Evolutionary conservation across 1,284 basidiomycete genomes (phyloP).

Genomic region (Trichosporon ovoides): DNA sequence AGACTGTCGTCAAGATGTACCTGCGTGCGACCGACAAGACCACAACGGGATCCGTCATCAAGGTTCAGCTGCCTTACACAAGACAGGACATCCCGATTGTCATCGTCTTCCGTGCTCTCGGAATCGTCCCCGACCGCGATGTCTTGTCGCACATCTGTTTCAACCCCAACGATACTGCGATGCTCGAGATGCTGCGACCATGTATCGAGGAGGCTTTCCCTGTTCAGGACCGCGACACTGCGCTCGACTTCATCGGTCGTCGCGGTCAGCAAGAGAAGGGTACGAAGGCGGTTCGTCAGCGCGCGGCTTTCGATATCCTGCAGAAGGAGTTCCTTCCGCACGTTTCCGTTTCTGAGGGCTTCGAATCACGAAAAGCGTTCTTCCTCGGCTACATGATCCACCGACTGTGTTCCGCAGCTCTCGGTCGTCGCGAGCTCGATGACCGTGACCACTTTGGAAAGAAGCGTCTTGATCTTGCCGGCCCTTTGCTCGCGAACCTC

Average conservation of each 20-base stretch:
- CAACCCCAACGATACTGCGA: conserved; percentile 89
- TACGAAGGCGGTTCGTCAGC: conserved; percentile 83
- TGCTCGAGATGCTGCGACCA: conserved; percentile 97
- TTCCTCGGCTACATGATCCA: conserved; percentile 99
- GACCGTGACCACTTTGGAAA: conserved; percentile 99
- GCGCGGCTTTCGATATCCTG: conserved; percentile 94
- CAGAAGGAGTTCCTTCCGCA: conserved; percentile 99
- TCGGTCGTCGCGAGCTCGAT: conserved; percentile 92
- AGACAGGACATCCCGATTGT: conserved; percentile 98
- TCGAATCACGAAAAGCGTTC: conserved; percentile 97
- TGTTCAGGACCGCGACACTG: conserved; percentile 87
- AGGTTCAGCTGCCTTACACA: conserved; percentile 96
- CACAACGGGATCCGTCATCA: conserved; percentile 80
- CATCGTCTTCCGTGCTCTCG: conserved; percentile 96
- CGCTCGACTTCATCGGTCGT: conserved; percentile 96
- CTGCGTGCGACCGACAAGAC: conserved; percentile 57
- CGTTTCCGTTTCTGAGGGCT: conserved; percentile 91
- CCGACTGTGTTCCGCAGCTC: conserved; percentile 82
- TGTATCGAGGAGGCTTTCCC: conserved; percentile 99
- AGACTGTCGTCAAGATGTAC: conserved; percentile 97
- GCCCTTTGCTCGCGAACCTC: conserved; percentile 86
- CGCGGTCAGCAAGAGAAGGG: conserved; percentile 93
- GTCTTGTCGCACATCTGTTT: conserved; percentile 98
- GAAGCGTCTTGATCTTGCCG: conserved; percentile 93
- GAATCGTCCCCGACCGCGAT: conserved; percentile 95